Percentiles rank a stretch among this genome's conserved stretches.
Conservation (phyloP, 768 basidiomycete genomes). For the Phaffia australis region DNA sequence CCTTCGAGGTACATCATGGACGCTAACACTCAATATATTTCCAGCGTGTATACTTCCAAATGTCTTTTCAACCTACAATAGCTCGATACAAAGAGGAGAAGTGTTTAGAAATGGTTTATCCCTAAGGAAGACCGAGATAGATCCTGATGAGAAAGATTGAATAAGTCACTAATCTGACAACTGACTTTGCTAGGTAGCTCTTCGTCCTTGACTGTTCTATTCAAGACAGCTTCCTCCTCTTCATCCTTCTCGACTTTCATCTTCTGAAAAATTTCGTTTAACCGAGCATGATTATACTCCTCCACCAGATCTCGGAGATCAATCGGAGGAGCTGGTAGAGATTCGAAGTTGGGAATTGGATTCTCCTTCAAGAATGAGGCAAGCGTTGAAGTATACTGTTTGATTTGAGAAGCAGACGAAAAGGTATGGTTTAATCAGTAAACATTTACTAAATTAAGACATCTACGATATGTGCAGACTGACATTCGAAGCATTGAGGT, state of each 20-base stretch:
- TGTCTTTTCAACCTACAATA: neutral
- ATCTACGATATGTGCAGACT: too few species aligned
- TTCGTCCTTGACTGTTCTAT: constrained; percentile 5
- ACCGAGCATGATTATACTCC: constrained; percentile 9
- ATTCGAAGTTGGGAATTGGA: neutral
- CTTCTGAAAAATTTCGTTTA: too few species aligned
- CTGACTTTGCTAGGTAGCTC: constrained; percentile 13
- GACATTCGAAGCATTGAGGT: too few species aligned
- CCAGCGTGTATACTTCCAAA: constrained; percentile 14
- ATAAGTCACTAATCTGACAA: neutral
- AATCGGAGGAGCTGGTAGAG: neutral
- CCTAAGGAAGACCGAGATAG: neutral
- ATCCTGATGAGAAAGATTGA: neutral
- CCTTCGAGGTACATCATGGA: constrained; percentile 11
- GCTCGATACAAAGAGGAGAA: neutral
- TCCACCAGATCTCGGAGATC: constrained; percentile 22
- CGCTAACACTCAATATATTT: constrained; percentile 18
- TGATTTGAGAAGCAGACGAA: neutral
- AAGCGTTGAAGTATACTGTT: constrained; percentile 4
- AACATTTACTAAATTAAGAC: too few species aligned
- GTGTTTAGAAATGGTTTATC: neutral
- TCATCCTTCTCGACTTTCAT: constrained; percentile 3
- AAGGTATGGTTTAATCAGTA: too few species aligned
- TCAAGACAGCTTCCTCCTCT: constrained; percentile 15
- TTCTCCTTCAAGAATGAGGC: constrained; percentile 13